Evolutionary conservation across 306 rosid species (phyloP).

Genomic region (Ochetophila trinervis): DNA sequence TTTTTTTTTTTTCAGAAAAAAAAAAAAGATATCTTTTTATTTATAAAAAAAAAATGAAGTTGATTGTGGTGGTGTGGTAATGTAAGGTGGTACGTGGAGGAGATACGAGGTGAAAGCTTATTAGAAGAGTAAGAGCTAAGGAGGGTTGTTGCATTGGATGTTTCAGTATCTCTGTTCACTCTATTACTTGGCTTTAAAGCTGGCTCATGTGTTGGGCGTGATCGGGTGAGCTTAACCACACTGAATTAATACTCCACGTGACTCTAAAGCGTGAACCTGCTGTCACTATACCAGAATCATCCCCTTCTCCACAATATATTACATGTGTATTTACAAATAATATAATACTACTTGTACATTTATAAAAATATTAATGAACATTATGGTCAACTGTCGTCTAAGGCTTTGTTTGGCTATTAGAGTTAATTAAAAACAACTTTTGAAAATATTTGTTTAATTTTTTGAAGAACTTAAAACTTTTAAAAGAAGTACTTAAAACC

Average conservation of each 20-base stretch:
- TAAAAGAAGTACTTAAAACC: too few relatives aligned
- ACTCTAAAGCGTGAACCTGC: not conserved
- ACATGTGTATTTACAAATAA: too few relatives aligned
- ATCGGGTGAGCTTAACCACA: slow-evolving; percentile 8
- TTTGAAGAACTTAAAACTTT: too few relatives aligned
- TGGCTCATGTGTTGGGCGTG: slow-evolving; percentile 33
- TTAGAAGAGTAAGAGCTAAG: not conserved
- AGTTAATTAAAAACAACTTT: too few relatives aligned
- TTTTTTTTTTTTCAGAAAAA: too few relatives aligned
- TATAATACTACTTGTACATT: too few relatives aligned
- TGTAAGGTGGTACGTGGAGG: slow-evolving; percentile 21
- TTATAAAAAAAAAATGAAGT: not conserved
- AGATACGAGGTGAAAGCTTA: slow-evolving; percentile 6
- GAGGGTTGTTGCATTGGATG: slow-evolving; percentile 31
- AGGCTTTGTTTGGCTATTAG: too few relatives aligned
- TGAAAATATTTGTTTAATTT: too few relatives aligned
- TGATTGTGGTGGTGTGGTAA: not conserved
- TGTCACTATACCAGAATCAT: not conserved
- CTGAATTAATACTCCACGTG: not conserved
- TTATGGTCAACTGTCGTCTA: too few relatives aligned
- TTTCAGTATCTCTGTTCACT: not conserved
- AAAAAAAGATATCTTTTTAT: too few relatives aligned
- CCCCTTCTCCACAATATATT: too few relatives aligned
- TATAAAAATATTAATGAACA: too few relatives aligned
- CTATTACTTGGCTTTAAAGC: slow-evolving; percentile 59